Evolutionary conservation across 306 rosid species (phyloP).

Genomic region (Casuarina equisetifolia): DNA sequence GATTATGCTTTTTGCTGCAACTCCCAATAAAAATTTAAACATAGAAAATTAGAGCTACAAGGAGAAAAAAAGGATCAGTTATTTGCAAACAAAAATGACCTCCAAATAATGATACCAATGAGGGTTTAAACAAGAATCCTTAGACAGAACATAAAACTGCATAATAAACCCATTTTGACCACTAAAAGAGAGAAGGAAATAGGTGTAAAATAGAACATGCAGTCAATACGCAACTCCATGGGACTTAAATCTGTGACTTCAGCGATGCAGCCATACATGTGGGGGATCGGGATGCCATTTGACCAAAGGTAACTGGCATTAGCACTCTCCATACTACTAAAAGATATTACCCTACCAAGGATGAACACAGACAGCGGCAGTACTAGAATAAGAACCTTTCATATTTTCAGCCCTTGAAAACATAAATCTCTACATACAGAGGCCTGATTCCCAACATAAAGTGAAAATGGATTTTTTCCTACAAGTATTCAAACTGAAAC

Average conservation of each 20-base stretch:
- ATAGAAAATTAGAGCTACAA: conserved; percentile 22
- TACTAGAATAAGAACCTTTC: background rate
- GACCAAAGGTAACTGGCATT: background rate
- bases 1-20: conserved; percentile 52
- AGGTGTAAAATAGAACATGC: background rate
- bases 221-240: too few relatives aligned
- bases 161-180: background rate
- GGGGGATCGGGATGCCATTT: background rate
- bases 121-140: background rate
- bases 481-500: background rate
- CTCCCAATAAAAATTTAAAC: conserved; percentile 8
- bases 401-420: background rate
- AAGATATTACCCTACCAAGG: background rate
- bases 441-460: background rate
- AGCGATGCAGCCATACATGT: background rate
- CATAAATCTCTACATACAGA: background rate
- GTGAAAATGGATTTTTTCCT: too few relatives aligned
- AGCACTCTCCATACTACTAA: background rate
- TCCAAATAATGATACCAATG: background rate
- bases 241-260: background rate
- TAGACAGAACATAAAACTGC: background rate
- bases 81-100: conserved; percentile 5
- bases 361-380: background rate
- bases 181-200: background rate
- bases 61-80: background rate